Evolutionary conservation across 2,329 filamentous ascomycete species (phyloP).

Genomic region (Trichoderma sp.): DNA sequence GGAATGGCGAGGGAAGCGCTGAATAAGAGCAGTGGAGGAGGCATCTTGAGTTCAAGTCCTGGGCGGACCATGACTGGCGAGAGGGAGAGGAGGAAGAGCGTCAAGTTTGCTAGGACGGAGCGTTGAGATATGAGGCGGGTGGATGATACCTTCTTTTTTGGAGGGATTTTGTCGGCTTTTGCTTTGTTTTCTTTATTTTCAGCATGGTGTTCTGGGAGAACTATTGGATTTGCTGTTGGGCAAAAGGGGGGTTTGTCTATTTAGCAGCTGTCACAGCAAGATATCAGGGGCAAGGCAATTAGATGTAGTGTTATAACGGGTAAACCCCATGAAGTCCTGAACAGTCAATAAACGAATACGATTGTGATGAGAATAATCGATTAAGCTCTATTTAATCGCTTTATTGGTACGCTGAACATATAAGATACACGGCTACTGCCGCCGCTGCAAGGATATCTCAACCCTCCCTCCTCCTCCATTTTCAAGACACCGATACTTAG

Average conservation of each 20-base stretch:
- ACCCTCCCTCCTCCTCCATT: not conserved
- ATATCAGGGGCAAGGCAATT: not conserved
- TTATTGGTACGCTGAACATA: not conserved
- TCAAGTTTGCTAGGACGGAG: constrained; percentile 56
- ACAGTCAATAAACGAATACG: not conserved
- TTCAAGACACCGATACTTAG: not conserved
- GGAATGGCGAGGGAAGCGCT: constrained; percentile 57
- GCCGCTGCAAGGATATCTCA: not conserved
- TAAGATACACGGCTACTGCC: not conserved
- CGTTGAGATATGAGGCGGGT: not conserved
- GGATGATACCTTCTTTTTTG: not conserved
- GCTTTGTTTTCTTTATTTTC: not conserved
- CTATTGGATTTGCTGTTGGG: not conserved
- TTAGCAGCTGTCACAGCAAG: not conserved
- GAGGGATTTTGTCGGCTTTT: not conserved
- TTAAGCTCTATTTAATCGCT: not conserved
- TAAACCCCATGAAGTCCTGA: not conserved
- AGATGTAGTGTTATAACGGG: not conserved
- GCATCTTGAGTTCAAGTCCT: constrained; percentile 51
- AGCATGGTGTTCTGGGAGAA: constrained; percentile 6
- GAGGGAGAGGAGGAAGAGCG: constrained; percentile 60
- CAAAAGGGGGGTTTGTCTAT: not conserved
- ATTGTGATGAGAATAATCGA: not conserved
- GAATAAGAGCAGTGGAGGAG: constrained; percentile 30
- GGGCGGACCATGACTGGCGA: constrained; percentile 40